Conservation (phyloP, 305 asterid genomes). For the Lippia alba region DNA sequence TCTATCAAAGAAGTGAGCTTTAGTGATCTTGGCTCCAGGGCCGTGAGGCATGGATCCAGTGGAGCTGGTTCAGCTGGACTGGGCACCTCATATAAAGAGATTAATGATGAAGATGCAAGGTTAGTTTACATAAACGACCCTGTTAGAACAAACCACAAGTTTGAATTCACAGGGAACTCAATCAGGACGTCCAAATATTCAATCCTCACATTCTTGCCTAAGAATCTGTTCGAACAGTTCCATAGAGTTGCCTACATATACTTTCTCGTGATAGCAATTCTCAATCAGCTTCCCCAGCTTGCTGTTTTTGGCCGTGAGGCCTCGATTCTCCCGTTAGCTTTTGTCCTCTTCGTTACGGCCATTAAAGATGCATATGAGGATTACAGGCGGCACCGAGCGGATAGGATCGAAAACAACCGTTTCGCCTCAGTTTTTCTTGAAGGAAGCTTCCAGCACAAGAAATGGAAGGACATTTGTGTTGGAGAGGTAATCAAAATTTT, state of each 20-base stretch:
- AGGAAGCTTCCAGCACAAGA: constrained; percentile 62
- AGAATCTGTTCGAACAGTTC: constrained; percentile 94
- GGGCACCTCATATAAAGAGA: constrained; percentile 76
- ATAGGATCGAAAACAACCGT: constrained; percentile 86
- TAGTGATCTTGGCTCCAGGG: constrained; percentile 54
- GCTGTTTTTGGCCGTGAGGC: constrained; percentile 95
- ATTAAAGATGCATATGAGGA: constrained; percentile 95
- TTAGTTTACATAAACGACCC: constrained; percentile 76
- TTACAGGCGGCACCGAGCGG: constrained; percentile 85
- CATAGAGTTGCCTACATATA: constrained; percentile 94
- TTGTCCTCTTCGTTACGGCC: constrained; percentile 87
- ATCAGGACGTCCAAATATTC: constrained; percentile 82
- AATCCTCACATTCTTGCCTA: constrained; percentile 85
- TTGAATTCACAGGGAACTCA: constrained; percentile 75
- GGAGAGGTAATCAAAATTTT: constrained; percentile 82
- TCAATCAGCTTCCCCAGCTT: constrained; percentile 95
- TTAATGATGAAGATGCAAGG: constrained; percentile 90
- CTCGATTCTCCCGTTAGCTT: constrained; percentile 85
- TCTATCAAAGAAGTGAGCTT: constrained; percentile 75
- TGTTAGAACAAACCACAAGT: constrained; percentile 64
- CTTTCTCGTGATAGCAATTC: constrained; percentile 90
- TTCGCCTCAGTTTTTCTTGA: constrained; percentile 64
- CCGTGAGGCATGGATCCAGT: constrained; percentile 70
- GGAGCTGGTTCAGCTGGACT: constrained; percentile 78
- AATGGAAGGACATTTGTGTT: constrained; percentile 84